phyloP scores from a whole-genome alignment of 2,329 filamentous ascomycete genomes.

The Colletotrichum chrysophilum region DNA sequence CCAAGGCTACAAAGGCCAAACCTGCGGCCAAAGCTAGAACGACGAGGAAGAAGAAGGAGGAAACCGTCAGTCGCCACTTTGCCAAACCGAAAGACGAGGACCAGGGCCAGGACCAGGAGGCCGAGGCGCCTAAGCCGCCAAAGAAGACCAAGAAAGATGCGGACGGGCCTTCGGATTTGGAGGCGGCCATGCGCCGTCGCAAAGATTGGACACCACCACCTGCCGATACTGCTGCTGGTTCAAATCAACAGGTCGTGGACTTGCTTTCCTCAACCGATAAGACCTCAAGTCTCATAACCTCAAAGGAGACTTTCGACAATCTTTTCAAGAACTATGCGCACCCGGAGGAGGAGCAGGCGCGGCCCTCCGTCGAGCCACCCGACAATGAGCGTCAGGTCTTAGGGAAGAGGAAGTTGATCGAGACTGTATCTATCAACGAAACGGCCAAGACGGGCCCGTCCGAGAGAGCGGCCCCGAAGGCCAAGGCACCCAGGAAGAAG shows the following conservation, averaged over 20 bases:
- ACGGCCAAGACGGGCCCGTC: conserved; percentile 25
- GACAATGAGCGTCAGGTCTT: conserved; percentile 39
- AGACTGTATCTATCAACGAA: conserved; percentile 47
- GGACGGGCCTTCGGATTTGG: conserved; percentile 41
- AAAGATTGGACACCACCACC: conserved; percentile 73
- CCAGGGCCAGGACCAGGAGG: conserved; percentile 28
- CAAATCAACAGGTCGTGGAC: conserved; percentile 35
- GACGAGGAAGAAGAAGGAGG: conserved; percentile 27
- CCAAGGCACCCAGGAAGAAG: conserved; percentile 69
- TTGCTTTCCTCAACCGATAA: conserved; percentile 30
- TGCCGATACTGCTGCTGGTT: conserved; percentile 36
- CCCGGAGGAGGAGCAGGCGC: conserved; percentile 25
- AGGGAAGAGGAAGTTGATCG: conserved; percentile 62
- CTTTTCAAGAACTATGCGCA: conserved; percentile 49
- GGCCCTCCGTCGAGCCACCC: conserved; percentile 7
- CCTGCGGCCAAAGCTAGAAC: conserved; percentile 22
- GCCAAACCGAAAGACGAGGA: conserved; percentile 17
- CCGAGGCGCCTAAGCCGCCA: neutral
- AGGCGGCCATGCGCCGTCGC: conserved; percentile 60
- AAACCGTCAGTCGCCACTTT: conserved; percentile 40
- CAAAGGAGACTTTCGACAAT: conserved; percentile 44
- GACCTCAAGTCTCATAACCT: conserved; percentile 10
- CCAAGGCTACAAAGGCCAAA: conserved; percentile 26
- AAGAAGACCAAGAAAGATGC: neutral
- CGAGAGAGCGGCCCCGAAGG: conserved; percentile 43